These are phyloP conservation scores for Halophytophthora polymorphica DNA, from an alignment of 352 stramenopile genomes.

Conservation along the genomic window DNA sequence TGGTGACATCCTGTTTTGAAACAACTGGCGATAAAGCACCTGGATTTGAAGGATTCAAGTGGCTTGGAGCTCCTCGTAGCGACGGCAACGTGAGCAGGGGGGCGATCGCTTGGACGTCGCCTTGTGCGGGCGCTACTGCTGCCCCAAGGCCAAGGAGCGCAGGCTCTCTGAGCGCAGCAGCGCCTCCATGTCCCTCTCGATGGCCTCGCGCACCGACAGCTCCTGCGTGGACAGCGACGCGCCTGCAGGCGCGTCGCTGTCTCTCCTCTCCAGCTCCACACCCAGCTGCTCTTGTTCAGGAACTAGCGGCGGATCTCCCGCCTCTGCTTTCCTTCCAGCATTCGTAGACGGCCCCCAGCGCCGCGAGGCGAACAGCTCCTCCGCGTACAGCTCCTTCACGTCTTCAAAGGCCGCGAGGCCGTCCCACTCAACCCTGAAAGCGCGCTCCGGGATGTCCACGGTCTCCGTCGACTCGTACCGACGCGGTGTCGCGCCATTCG, in stretches of 20 bases:
- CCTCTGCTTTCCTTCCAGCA: neutral
- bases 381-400: conserved; percentile 35
- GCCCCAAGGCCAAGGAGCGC: neutral
- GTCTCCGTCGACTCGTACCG: no score
- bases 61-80: no score
- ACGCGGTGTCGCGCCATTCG: no score
- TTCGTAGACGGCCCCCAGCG: conserved; percentile 11
- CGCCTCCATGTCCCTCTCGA: conserved; percentile 20
- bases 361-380: conserved; percentile 30
- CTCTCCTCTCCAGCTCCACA: neutral
- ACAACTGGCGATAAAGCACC: no score
- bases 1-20: no score
- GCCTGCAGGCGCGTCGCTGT: neutral
- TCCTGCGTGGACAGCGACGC: conserved; percentile 8
- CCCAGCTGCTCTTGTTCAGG: no score
- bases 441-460: no score
- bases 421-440: conserved; percentile 3
- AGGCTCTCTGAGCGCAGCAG: conserved; percentile 14
- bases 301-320: no score
- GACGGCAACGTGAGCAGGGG: no score
- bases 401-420: conserved; percentile 46
- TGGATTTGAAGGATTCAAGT: no score
- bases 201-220: conserved; percentile 20
- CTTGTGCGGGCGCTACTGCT: no score
- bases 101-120: no score